Percentiles rank a stretch among this genome's conserved stretches.
These are phyloP conservation scores for Nigrospora osmanthi DNA, from an alignment of 2,329 filamentous ascomycete species.

Conservation along the genomic window DNA sequence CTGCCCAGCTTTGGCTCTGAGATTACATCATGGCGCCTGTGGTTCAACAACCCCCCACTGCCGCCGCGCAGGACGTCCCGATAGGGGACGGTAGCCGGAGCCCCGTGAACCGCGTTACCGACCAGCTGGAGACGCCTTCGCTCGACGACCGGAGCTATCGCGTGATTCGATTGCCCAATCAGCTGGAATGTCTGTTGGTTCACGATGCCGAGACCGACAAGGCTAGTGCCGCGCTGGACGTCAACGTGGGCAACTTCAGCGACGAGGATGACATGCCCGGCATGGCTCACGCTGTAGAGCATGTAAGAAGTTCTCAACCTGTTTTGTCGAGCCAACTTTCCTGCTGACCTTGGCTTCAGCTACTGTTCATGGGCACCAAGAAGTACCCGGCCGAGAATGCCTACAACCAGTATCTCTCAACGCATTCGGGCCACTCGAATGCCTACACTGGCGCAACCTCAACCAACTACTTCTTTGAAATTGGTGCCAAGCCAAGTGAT, in stretches of 20 bases:
- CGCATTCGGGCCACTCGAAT: conserved; percentile 87
- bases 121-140: conserved; percentile 22
- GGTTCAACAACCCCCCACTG: conserved; percentile 9
- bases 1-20: too few relatives aligned
- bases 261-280: conserved; percentile 87
- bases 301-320: conserved; percentile 39
- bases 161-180: conserved; percentile 76
- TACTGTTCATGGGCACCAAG: conserved; percentile 97
- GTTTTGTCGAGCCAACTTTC: background rate
- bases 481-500: conserved; percentile 70
- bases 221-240: conserved; percentile 89
- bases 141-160: conserved; percentile 77
- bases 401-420: conserved; percentile 86
- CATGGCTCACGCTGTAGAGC: conserved; percentile 93
- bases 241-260: conserved; percentile 83
- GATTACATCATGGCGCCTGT: conserved; percentile 3
- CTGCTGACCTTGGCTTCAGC: conserved; percentile 24
- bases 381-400: conserved; percentile 96
- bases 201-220: conserved; percentile 96
- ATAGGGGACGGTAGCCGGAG: conserved; percentile 20
- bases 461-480: conserved; percentile 97
- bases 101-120: conserved; percentile 25
- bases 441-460: conserved; percentile 90
- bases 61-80: conserved; percentile 14
- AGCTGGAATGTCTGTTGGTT: conserved; percentile 84